Evolutionary conservation across 352 stramenopile species (phyloP).

Genomic region (Globisporangium perplexum): DNA sequence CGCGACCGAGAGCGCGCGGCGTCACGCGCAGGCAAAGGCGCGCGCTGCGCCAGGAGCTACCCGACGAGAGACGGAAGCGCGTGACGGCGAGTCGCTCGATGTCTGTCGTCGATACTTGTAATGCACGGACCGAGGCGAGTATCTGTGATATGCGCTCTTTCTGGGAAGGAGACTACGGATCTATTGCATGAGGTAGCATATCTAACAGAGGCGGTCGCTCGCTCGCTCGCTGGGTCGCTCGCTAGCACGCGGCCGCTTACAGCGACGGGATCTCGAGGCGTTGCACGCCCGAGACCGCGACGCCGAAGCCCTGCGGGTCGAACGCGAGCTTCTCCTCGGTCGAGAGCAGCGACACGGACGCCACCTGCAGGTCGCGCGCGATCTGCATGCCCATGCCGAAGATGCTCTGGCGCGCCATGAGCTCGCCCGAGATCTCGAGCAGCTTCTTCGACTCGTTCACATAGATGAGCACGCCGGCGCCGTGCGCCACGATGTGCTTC

Average conservation of each 20-base stretch:
- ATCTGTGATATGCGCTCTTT: too few relatives aligned
- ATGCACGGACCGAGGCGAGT: not conserved
- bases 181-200: not conserved
- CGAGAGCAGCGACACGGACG: constrained; percentile 47
- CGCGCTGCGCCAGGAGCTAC: too few relatives aligned
- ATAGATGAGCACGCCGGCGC: constrained; percentile 53
- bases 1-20: too few relatives aligned
- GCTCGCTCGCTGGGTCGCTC: too few relatives aligned
- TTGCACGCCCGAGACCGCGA: constrained; percentile 30
- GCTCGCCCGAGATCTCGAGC: constrained; percentile 69
- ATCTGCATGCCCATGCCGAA: constrained; percentile 84
- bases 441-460: constrained; percentile 50
- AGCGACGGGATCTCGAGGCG: not conserved
- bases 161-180: not conserved
- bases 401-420: constrained; percentile 82
- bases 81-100: not conserved
- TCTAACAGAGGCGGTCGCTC: not conserved
- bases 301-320: constrained; percentile 62
- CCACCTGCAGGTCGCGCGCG: constrained; percentile 40
- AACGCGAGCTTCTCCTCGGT: constrained; percentile 33
- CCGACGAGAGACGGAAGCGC: not conserved
- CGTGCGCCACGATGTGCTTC: constrained; percentile 40
- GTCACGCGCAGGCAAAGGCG: not conserved
- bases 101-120: not conserved
- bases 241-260: not conserved